phyloP scores from a whole-genome alignment of 495 filamentous ascomycete genomes.

The Pseudotulostoma volvatum region DNA sequence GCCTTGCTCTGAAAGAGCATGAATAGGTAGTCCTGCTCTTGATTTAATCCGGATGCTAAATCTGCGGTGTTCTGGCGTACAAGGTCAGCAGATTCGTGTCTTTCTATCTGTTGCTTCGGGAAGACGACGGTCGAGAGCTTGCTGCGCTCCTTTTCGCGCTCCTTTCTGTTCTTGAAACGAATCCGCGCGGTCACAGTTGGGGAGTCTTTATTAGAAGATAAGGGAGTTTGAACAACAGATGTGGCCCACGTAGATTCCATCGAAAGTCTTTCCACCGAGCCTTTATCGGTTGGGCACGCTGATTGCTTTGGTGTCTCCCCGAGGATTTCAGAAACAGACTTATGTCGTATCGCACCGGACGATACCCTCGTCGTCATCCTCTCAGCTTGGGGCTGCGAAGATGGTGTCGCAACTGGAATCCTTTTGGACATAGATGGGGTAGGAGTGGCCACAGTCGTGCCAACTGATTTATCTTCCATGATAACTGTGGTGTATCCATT shows the following conservation, averaged over 20 bases:
- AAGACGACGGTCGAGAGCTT: slow-evolving; percentile 71
- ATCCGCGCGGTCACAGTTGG: slow-evolving; percentile 31
- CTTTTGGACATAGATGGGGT: slow-evolving; percentile 5
- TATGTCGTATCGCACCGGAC: slow-evolving; percentile 52
- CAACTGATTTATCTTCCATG: slow-evolving; percentile 2
- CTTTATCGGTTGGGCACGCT: neutral
- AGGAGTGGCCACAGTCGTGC: slow-evolving; percentile 3
- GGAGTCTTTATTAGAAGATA: slow-evolving; percentile 16
- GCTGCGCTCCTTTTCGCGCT: slow-evolving; percentile 43
- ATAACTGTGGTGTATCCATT: neutral
- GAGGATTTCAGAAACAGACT: slow-evolving; percentile 57
- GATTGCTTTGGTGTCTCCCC: slow-evolving; percentile 37
- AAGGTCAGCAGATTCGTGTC: slow-evolving; percentile 20
- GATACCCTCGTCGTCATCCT: slow-evolving; percentile 48
- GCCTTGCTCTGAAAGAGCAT: slow-evolving; percentile 59
- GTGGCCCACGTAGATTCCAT: slow-evolving; percentile 9
- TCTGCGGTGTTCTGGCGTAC: slow-evolving; percentile 29
- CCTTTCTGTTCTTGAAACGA: slow-evolving; percentile 37
- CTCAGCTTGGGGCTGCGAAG: slow-evolving; percentile 23
- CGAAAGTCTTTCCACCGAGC: slow-evolving; percentile 13
- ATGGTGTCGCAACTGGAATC: slow-evolving; percentile 8
- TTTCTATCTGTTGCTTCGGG: slow-evolving; percentile 39
- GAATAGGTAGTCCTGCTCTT: slow-evolving; percentile 61
- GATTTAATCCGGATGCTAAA: slow-evolving; percentile 30
- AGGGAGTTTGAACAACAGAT: slow-evolving; percentile 12